Percentiles rank a stretch among this genome's conserved stretches.
Conservation (phyloP, 2,329 filamentous ascomycete genomes). For the Aureobasidium sp. region DNA sequence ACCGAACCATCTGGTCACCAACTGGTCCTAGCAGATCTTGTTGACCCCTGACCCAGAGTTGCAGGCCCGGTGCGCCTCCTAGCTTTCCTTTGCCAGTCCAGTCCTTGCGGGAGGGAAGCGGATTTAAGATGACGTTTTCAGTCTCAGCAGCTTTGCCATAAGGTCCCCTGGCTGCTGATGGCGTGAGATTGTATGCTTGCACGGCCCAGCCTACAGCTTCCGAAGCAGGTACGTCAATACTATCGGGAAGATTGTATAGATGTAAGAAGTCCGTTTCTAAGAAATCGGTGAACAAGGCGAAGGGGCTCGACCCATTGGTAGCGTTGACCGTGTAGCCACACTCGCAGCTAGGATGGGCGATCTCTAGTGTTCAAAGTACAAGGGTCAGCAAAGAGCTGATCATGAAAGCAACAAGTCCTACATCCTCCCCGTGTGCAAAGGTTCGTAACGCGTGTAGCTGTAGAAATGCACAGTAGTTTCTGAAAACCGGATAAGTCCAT, state of each 20-base stretch:
- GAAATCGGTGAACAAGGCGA: constrained; percentile 56
- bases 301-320: constrained; percentile 26
- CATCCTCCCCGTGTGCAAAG: too few species aligned
- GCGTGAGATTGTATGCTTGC: constrained; percentile 59
- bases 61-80: constrained; percentile 44
- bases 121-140: constrained; percentile 50
- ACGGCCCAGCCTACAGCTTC: constrained; percentile 50
- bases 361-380: neutral
- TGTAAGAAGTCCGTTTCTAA: constrained; percentile 66
- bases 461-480: too few species aligned
- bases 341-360: constrained; percentile 42
- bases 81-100: constrained; percentile 38
- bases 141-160: constrained; percentile 57
- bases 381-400: neutral
- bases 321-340: constrained; percentile 60
- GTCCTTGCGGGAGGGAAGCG: constrained; percentile 32
- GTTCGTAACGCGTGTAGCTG: too few species aligned
- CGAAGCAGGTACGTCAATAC: constrained; percentile 2
- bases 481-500: too few species aligned
- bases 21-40: constrained; percentile 20
- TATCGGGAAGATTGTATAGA: constrained; percentile 35
- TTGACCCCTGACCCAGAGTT: constrained; percentile 46
- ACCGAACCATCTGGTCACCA: constrained; percentile 43
- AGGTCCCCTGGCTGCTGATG: constrained; percentile 49
- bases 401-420: too few species aligned